A percentile compares a stretch with the other conserved stretches of the same genome.
These are phyloP conservation scores for Termitomyces eurrhizus DNA, from an alignment of 768 basidiomycete genomes.

Conservation along the genomic window DNA sequence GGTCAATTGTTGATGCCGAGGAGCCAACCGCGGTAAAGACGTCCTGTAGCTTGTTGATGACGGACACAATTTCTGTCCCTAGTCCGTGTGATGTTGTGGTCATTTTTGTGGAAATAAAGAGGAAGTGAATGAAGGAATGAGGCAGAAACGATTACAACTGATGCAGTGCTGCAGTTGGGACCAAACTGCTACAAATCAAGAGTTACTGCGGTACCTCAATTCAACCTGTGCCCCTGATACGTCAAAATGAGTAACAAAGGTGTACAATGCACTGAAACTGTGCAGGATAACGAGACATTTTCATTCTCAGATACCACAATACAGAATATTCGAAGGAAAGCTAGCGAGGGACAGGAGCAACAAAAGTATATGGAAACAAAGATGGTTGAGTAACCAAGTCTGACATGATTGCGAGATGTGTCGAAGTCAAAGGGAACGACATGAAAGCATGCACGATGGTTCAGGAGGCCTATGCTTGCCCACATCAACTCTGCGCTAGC, in stretches of 20 bases:
- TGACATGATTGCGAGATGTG: neutral
- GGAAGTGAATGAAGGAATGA: constrained; percentile 15
- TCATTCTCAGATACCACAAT: constrained; percentile 3
- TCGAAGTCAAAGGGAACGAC: constrained; percentile 1
- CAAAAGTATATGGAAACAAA: constrained; percentile 11
- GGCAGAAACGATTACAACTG: constrained; percentile 11
- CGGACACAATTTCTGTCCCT: constrained; percentile 75
- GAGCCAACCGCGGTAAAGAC: constrained; percentile 84
- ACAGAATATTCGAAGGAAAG: constrained; percentile 2
- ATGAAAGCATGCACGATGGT: constrained; percentile 8
- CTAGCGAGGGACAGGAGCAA: constrained; percentile 5
- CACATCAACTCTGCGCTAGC: constrained; percentile 7
- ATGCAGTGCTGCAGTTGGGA: constrained; percentile 5
- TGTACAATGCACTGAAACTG: neutral
- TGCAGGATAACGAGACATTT: neutral
- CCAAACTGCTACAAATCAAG: constrained; percentile 19
- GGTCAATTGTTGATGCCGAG: constrained; percentile 75
- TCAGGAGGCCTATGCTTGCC: constrained; percentile 5
- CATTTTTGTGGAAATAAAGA: constrained; percentile 32
- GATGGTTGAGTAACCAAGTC: neutral
- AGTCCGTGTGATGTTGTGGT: constrained; percentile 57
- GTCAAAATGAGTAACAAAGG: neutral
- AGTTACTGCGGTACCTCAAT: neutral
- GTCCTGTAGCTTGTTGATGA: constrained; percentile 89
- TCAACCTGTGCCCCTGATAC: too few relatives aligned